A percentile compares a stretch with the other conserved stretches of the same genome.
phyloP scores from a whole-genome alignment of 805 yeast species.

The Osmozyma mogii region DNA sequence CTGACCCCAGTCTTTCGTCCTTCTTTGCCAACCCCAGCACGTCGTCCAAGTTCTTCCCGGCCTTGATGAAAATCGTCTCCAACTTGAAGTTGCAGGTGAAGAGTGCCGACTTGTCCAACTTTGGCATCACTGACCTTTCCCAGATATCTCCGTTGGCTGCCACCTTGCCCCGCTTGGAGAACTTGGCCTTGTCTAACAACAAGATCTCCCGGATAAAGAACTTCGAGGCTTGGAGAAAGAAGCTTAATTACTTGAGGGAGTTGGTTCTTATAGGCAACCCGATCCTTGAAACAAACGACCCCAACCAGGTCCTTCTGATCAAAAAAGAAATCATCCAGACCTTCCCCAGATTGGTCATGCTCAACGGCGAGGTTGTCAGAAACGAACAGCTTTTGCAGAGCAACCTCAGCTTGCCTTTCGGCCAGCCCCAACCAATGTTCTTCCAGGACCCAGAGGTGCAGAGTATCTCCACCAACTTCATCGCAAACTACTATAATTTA shows the following conservation, averaged over 20 bases:
- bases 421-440: slow-evolving; percentile 54
- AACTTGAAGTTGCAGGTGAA: slow-evolving; percentile 50
- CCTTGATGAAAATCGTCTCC: slow-evolving; percentile 74
- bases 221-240: slow-evolving; percentile 71
- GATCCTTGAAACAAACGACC: slow-evolving; percentile 31
- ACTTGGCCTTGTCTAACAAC: slow-evolving; percentile 76
- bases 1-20: slow-evolving; percentile 51
- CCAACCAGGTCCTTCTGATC: slow-evolving; percentile 31
- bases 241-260: slow-evolving; percentile 67
- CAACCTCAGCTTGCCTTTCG: slow-evolving; percentile 50
- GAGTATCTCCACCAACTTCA: slow-evolving; percentile 64
- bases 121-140: slow-evolving; percentile 50
- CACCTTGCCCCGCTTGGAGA: slow-evolving; percentile 67
- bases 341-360: slow-evolving; percentile 73
- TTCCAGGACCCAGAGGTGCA: slow-evolving; percentile 74
- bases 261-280: slow-evolving; percentile 78
- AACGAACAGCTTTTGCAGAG: slow-evolving; percentile 54
- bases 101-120: slow-evolving; percentile 61
- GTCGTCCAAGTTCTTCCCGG: slow-evolving; percentile 79
- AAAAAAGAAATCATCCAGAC: slow-evolving; percentile 55
- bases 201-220: slow-evolving; percentile 48
- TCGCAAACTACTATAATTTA: slow-evolving; percentile 62
- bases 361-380: slow-evolving; percentile 74
- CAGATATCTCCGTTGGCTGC: slow-evolving; percentile 58
- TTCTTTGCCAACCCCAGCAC: slow-evolving; percentile 54